phyloP scores from a whole-genome alignment of 805 yeast species.

The Metschnikowia similis region DNA sequence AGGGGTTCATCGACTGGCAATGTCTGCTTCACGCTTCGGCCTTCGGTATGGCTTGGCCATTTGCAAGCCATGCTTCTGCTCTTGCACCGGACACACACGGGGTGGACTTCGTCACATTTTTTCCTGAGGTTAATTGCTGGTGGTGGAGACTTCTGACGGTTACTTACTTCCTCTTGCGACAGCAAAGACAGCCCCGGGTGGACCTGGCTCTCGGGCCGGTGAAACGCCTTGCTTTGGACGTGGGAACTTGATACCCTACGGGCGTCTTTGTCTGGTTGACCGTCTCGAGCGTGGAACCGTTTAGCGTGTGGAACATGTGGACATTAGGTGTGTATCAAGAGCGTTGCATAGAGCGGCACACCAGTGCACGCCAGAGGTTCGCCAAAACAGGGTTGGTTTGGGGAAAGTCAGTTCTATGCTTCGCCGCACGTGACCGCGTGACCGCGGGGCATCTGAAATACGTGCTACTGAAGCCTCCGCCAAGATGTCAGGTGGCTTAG shows the following conservation, averaged over 20 bases:
- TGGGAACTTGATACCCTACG: conserved; percentile 11
- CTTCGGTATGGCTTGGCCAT: conserved; percentile 8
- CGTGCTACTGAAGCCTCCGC: too few species aligned
- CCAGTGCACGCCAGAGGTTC: not conserved
- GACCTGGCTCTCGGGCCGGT: conserved; percentile 17
- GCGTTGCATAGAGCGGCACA: not conserved
- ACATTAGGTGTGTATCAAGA: not conserved
- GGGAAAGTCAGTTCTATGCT: too few species aligned
- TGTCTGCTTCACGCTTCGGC: not conserved
- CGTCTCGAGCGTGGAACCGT: conserved; percentile 9
- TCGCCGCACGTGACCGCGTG: not conserved
- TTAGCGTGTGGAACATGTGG: conserved; percentile 16
- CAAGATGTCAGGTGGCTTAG: too few species aligned
- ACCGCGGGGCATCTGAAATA: too few species aligned
- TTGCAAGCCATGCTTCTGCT: conserved; percentile 5
- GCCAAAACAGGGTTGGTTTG: too few species aligned
- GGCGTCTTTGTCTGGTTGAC: conserved; percentile 9
- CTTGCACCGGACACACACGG: conserved; percentile 12
- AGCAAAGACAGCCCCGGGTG: conserved; percentile 13
- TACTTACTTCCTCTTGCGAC: conserved; percentile 18
- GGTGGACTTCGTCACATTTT: conserved; percentile 17
- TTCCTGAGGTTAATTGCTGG: conserved; percentile 13
- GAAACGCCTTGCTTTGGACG: conserved; percentile 6
- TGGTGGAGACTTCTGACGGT: not conserved
- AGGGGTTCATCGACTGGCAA: not conserved